Evolutionary conservation across 305 asterid genomes (phyloP), one percentile per base, ranked within the genome.

Genomic region (Nicotiana rustica): DNA sequence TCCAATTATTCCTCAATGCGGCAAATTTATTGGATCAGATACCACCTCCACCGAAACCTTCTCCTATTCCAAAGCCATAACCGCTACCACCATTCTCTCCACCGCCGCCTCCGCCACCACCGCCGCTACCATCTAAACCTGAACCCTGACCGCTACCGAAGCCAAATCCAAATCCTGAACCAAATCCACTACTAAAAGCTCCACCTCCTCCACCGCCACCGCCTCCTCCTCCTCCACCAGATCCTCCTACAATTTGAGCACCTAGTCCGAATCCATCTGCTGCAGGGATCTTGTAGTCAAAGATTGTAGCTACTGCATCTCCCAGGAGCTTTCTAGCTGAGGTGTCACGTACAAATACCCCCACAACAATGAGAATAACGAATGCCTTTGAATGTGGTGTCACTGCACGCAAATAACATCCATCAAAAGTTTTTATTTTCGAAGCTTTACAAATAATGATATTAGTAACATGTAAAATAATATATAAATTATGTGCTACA

Each of bases 161-260:
- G 5, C 83, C 83, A 41, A 67, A 57, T 12, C 79, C 79, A 44
- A 44, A 18, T 18, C 83, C 83, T 19, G 47, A 61, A 18, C 84
- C 85, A n/a, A 21, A 6, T 13, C 85, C 81, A 1, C 67, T 81
- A 57, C 47, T 17, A 36, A 60, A 19, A 3, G 65, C 82, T 10
- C 33, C 80, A n/a, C 81, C 85, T 44, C 12, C 82, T 47, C 82
- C 17, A n/a, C 64, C 49, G 5, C 83, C 83, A 41, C 35, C 76
- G 5, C 85, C 85, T 1, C 36, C 67, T 6, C 85, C 85, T 0
- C 69, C 71, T 1, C 79, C 84, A 5, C 71, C 82, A 52, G 83
- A 85, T 0, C 86, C 83, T 6, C 87, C 86, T 7, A 66, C 6
- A 64, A 83, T 77, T 52, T 65, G 55, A 6, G 47, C 47, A 41